phyloP scores from a whole-genome alignment of 805 yeast genomes.

The Lachancea waltii region DNA sequence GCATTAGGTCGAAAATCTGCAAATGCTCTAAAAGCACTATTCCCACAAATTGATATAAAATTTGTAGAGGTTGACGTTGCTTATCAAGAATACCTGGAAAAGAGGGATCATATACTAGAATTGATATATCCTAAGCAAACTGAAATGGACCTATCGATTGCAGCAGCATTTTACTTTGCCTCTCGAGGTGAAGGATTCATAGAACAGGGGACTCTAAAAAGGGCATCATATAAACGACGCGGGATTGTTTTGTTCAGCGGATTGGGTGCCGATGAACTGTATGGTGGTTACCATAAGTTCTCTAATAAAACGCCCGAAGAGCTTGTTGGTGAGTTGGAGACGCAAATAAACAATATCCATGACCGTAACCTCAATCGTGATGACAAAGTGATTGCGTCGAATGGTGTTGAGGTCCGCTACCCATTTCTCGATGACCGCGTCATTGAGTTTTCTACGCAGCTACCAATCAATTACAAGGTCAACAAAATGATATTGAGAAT shows the following conservation, averaged over 20 bases:
- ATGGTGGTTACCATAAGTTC: slow-evolving; percentile 93
- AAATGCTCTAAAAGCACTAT: slow-evolving; percentile 41
- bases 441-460: slow-evolving; percentile 41
- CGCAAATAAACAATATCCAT: slow-evolving; percentile 70
- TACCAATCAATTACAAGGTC: slow-evolving; percentile 45
- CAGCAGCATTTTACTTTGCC: slow-evolving; percentile 92
- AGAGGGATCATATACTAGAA: slow-evolving; percentile 46
- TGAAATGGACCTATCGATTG: slow-evolving; percentile 94
- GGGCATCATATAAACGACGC: slow-evolving; percentile 39
- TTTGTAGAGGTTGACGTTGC: slow-evolving; percentile 69
- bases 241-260: slow-evolving; percentile 82
- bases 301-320: slow-evolving; percentile 38
- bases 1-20: slow-evolving; percentile 61
- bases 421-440: slow-evolving; percentile 71
- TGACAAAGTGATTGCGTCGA: slow-evolving; percentile 75
- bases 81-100: slow-evolving; percentile 54
- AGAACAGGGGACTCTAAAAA: slow-evolving; percentile 15
- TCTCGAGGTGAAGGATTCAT: slow-evolving; percentile 47
- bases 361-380: slow-evolving; percentile 83
- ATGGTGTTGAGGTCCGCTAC: slow-evolving; percentile 88
- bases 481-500: slow-evolving; percentile 56
- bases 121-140: slow-evolving; percentile 80
- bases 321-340: slow-evolving; percentile 52
- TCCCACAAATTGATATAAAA: slow-evolving; percentile 37
- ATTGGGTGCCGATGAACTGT: slow-evolving; percentile 93